phyloP scores from a whole-genome alignment of 306 rosid species.

The Prunus kanzakura region DNA sequence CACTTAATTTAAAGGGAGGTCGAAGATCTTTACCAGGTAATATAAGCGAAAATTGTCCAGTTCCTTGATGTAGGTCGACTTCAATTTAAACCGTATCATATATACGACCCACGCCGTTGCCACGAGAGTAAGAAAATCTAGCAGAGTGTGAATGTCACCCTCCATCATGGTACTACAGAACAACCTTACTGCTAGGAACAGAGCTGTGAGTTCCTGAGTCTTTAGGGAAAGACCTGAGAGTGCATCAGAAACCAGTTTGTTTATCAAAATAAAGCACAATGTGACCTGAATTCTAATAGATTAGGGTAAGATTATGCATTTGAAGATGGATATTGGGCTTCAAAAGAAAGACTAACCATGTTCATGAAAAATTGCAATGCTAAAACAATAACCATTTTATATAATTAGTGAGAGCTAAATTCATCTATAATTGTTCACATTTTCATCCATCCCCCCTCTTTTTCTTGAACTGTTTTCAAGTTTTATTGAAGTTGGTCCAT shows the following conservation, averaged over 20 bases:
- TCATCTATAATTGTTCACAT: neutral
- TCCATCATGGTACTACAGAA: conserved; percentile 36
- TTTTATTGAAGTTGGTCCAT: neutral
- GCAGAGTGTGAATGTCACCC: conserved; percentile 38
- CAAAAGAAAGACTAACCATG: no score
- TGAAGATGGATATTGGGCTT: no score
- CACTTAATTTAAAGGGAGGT: neutral
- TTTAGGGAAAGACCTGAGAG: conserved; percentile 64
- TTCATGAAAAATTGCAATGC: no score
- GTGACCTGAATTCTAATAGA: no score
- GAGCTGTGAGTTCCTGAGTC: conserved; percentile 80
- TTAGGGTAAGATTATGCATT: no score
- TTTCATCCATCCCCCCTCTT: neutral
- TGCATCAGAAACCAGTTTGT: neutral
- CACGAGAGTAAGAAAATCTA: conserved; percentile 50
- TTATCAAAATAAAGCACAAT: neutral
- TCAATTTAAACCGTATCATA: conserved; percentile 59
- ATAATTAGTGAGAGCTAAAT: neutral
- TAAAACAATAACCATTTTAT: neutral
- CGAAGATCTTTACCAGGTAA: conserved; percentile 50
- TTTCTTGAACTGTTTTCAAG: neutral
- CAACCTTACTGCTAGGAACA: conserved; percentile 44
- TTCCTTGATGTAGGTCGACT: conserved; percentile 61
- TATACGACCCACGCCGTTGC: conserved; percentile 57
- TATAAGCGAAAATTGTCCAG: conserved; percentile 49